Conservation (phyloP, 2,329 filamentous ascomycete species). For the Fusarium fracticaudum region DNA sequence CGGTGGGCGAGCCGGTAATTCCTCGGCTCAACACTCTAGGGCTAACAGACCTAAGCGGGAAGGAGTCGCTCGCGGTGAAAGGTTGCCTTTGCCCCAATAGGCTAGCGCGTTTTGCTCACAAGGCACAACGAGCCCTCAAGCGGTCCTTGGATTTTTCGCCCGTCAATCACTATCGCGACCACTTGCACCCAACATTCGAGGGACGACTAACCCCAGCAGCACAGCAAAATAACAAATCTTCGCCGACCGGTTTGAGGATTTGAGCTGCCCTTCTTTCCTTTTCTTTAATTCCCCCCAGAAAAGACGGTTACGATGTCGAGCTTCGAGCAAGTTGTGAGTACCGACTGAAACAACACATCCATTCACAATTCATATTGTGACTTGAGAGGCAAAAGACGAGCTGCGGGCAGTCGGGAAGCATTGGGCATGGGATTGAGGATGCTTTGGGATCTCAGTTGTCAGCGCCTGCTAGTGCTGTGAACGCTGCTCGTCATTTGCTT, state of each 20-base stretch:
- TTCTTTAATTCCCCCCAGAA: constrained; percentile 44
- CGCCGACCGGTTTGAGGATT: constrained; percentile 51
- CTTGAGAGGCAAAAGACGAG: constrained; percentile 30
- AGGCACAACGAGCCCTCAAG: constrained; percentile 54
- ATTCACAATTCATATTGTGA: constrained; percentile 22
- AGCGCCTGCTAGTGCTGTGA: constrained; percentile 1
- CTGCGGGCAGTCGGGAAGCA: constrained; percentile 18
- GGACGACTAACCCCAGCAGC: constrained; percentile 56
- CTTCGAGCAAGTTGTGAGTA: constrained; percentile 77
- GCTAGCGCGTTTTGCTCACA: constrained; percentile 48
- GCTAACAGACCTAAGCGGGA: constrained; percentile 54
- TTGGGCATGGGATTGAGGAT: constrained; percentile 30
- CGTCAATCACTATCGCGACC: constrained; percentile 53
- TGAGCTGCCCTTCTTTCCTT: constrained; percentile 49
- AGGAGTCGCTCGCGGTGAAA: constrained; percentile 49
- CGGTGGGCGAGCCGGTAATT: constrained; percentile 42
- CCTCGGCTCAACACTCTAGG: constrained; percentile 47
- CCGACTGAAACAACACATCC: constrained; percentile 15
- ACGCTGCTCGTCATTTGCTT: constrained; percentile 23
- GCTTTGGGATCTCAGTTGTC: constrained; percentile 20
- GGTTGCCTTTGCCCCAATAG: constrained; percentile 42
- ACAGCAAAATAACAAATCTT: constrained; percentile 51
- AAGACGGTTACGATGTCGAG: constrained; percentile 67
- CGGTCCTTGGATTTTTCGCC: constrained; percentile 54
- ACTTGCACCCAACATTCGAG: constrained; percentile 50